These are phyloP conservation scores for Bipolaris oryzae DNA, from an alignment of 2,329 filamentous ascomycete genomes.

Conservation along the genomic window DNA sequence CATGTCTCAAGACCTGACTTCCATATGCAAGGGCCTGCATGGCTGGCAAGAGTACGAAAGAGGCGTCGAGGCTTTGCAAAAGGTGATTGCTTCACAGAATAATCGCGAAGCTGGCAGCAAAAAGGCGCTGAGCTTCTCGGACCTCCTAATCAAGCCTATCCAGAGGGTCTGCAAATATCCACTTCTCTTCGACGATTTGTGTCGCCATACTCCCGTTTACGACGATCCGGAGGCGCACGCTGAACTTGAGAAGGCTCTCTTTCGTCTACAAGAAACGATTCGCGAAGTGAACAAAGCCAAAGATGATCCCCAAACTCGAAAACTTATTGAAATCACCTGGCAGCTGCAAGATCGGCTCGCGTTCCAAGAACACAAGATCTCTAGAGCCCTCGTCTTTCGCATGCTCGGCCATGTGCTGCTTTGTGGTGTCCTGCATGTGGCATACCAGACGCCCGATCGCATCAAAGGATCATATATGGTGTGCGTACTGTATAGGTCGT, in stretches of 20 bases:
- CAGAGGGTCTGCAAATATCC: constrained; percentile 93
- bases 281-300: constrained; percentile 84
- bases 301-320: constrained; percentile 72
- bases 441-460: constrained; percentile 74
- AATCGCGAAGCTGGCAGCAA: constrained; percentile 66
- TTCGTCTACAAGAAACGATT: constrained; percentile 74
- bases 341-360: constrained; percentile 79
- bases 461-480: constrained; percentile 82
- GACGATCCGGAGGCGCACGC: constrained; percentile 86
- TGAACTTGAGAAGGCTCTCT: constrained; percentile 75
- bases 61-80: constrained; percentile 82
- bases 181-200: constrained; percentile 80
- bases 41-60: constrained; percentile 82
- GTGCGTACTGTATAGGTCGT: constrained; percentile 80
- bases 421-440: constrained; percentile 82
- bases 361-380: constrained; percentile 66
- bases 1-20: constrained; percentile 77
- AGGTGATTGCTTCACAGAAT: constrained; percentile 73
- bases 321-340: constrained; percentile 80
- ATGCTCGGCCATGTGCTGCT: constrained; percentile 79
- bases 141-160: constrained; percentile 94
- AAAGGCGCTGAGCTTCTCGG: constrained; percentile 80
- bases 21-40: constrained; percentile 69
- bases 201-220: constrained; percentile 79
- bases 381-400: constrained; percentile 63